Evolutionary conservation across 2,329 filamentous ascomycete genomes (phyloP).

Genomic region (Rhynchosporium secalis): DNA sequence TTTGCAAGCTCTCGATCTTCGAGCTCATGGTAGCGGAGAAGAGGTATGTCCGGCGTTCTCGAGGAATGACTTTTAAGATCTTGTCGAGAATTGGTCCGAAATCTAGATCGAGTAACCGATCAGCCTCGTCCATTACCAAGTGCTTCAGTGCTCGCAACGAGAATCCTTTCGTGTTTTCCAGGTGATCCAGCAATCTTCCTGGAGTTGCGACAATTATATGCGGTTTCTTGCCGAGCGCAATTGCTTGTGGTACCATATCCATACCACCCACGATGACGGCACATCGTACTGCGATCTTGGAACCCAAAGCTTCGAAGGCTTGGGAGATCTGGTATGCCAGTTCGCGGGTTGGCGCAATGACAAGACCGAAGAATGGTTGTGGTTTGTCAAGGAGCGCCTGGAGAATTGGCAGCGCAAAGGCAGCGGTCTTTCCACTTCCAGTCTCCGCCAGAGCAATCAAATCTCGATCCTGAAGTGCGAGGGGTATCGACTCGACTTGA

Average conservation of each 20-base stretch:
- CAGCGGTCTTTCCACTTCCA: constrained; percentile 92
- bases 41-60: constrained; percentile 77
- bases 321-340: constrained; percentile 88
- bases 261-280: constrained; percentile 89
- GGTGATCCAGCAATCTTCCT: constrained; percentile 82
- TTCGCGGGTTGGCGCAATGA: constrained; percentile 91
- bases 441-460: constrained; percentile 94
- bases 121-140: constrained; percentile 93
- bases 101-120: constrained; percentile 87
- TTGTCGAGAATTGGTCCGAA: constrained; percentile 93
- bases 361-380: constrained; percentile 80
- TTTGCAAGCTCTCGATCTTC: constrained; percentile 89
- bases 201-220: constrained; percentile 93
- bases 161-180: constrained; percentile 97
- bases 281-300: constrained; percentile 82
- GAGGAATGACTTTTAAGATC: constrained; percentile 83
- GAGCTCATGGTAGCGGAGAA: constrained; percentile 94
- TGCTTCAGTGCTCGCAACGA: constrained; percentile 79
- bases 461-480: constrained; percentile 77
- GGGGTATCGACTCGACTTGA: constrained; percentile 79
- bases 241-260: constrained; percentile 91
- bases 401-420: constrained; percentile 89
- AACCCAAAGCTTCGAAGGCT: constrained; percentile 83
- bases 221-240: constrained; percentile 92
- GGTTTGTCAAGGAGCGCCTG: constrained; percentile 88